Percentiles rank a stretch among this genome's conserved stretches.
Evolutionary conservation across 208 protist species (phyloP).

Genomic region (Lotmaria passim): DNA sequence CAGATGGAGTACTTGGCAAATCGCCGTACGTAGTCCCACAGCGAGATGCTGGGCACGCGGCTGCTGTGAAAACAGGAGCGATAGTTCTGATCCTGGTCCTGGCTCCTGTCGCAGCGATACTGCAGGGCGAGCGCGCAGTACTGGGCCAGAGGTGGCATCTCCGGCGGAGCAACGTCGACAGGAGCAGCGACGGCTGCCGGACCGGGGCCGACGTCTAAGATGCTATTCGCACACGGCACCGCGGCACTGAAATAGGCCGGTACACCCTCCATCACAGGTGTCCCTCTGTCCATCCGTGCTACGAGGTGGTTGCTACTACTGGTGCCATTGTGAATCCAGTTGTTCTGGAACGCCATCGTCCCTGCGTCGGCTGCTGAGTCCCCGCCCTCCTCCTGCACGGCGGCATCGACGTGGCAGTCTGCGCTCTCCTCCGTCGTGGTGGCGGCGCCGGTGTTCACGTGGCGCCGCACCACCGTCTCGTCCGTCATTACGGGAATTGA

Average conservation of each 20-base stretch:
- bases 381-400: background rate
- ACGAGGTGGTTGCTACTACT: background rate
- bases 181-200: constrained; percentile 19
- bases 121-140: constrained; percentile 67
- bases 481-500: constrained; percentile 35
- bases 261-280: background rate
- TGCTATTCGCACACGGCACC: constrained; percentile 28
- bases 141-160: constrained; percentile 60
- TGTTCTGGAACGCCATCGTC: background rate
- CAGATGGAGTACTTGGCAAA: constrained; percentile 92
- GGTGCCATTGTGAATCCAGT: background rate
- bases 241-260: constrained; percentile 16
- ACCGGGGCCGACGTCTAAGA: constrained; percentile 25
- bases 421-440: constrained; percentile 3
- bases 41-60: constrained; percentile 78
- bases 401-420: constrained; percentile 8
- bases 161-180: constrained; percentile 28
- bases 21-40: constrained; percentile 89
- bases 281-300: background rate
- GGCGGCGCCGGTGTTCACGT: constrained; percentile 1
- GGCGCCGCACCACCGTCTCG: constrained; percentile 34
- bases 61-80: constrained; percentile 76
- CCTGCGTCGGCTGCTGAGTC: constrained; percentile 1
- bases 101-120: constrained; percentile 58
- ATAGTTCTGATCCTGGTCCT: constrained; percentile 31